Base-by-base conservation (phyloP, 73 alveolate species). In the Paramecium sexaurelia region DNA sequence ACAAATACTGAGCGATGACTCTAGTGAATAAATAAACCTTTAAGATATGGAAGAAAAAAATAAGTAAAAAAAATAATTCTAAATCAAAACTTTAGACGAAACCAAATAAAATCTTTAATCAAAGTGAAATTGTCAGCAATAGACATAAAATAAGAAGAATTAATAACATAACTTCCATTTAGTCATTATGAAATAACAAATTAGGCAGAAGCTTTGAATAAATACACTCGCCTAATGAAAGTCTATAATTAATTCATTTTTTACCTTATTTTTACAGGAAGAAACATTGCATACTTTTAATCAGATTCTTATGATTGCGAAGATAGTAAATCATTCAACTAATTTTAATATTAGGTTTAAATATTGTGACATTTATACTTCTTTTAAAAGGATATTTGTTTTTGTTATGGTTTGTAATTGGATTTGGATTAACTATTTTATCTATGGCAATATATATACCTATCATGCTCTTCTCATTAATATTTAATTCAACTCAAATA, bases 231-330 rank as follows among this genome's bases (percentile, higher is more conserved):
- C 11, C 35, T 71, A 9, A 71, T 71, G 86, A 71, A 36, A 71
- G 86, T 71, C 22, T 71, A 71, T 17, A 71, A 71, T 71, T 71
- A 71, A 71, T 71, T 71, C 43, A 71, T 71, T n/a, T 71, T 35
- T 24, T 71, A 71, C 61, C 86, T 71, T 19, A 71, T 71, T 11
- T 71, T 71, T 37, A 71, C 86, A 32, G 86, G 86, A 71, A 61
- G 86, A 5, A 71, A 71, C 13, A 40, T 71, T 0, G 86, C 86
- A 2, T 71, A 71, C 29, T 71, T 71, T 37, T 37, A 32, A 35
- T 71, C 86, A 33, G 86, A 71, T 36, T 32, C 86, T 15, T 33
- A 71, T 71, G 86, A 71, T 71, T 71, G 86, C 17, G 86, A 71
- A 33, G 56, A 71, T 71, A 35, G 86, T 71, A 71, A 71, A 9